Evolutionary conservation across 768 basidiomycete genomes (phyloP).

Genomic region (Tricholoma hemisulphureum): DNA sequence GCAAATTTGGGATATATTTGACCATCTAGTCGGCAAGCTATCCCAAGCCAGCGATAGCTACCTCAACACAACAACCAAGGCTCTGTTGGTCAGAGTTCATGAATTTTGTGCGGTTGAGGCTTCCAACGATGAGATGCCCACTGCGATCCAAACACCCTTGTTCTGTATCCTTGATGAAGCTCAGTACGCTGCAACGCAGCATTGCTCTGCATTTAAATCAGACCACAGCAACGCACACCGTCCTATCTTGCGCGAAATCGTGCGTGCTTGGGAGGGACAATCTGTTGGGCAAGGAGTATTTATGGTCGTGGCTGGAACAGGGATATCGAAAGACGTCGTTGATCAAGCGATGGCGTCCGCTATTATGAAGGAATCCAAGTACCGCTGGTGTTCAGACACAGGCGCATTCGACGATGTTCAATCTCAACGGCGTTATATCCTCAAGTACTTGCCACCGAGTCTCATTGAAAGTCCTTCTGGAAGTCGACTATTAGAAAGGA

Average conservation of each 20-base stretch:
- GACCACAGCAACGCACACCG: conserved; percentile 33
- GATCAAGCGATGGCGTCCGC: conserved; percentile 45
- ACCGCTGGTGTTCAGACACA: conserved; percentile 45
- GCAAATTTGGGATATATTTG: conserved; percentile 42
- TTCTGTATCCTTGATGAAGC: conserved; percentile 49
- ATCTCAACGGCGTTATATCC: conserved; percentile 35
- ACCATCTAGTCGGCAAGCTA: conserved; percentile 35
- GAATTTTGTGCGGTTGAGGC: conserved; percentile 19
- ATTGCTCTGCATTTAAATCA: conserved; percentile 37
- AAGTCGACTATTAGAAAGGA: conserved; percentile 33
- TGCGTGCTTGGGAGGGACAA: conserved; percentile 40
- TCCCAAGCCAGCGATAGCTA: conserved; percentile 33
- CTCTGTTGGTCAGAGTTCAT: conserved; percentile 31
- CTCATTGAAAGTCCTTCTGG: conserved; percentile 30
- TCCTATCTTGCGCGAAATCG: conserved; percentile 42
- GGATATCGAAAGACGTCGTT: conserved; percentile 44
- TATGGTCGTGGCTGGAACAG: conserved; percentile 46
- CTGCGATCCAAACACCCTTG: conserved; percentile 30
- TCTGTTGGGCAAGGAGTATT: conserved; percentile 40
- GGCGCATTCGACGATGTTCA: conserved; percentile 39
- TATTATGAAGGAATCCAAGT: conserved; percentile 45
- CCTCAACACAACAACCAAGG: conserved; percentile 34
- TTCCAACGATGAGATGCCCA: background rate
- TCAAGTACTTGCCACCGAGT: conserved; percentile 34
- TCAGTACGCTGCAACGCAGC: conserved; percentile 42